Percentiles rank a stretch among this genome's conserved stretches.
Evolutionary conservation across 805 yeast species (phyloP).

Genomic region (Saccharomycopsis sp.): DNA sequence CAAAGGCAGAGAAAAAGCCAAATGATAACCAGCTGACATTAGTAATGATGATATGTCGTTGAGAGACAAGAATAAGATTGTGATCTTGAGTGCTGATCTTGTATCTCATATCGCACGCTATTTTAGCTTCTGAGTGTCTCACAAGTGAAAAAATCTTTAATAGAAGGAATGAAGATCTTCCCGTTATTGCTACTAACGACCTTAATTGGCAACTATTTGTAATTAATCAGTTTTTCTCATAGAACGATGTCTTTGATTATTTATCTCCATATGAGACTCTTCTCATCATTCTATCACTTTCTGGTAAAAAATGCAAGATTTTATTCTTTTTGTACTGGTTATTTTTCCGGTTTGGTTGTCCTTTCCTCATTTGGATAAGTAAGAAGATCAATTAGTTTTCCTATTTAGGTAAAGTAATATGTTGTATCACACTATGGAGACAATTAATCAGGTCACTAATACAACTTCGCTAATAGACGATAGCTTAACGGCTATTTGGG

Average conservation of each 20-base stretch:
- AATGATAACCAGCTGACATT: neutral
- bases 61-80: neutral
- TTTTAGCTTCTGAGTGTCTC: neutral
- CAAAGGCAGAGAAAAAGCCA: neutral
- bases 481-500: no score
- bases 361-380: neutral
- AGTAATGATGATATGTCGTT: neutral
- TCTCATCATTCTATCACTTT: neutral
- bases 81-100: neutral
- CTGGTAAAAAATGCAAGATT: neutral
- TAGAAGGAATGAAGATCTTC: neutral
- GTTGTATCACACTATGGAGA: neutral
- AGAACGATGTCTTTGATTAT: no score
- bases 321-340: neutral
- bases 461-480: no score
- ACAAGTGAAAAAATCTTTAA: neutral
- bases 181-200: neutral
- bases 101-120: neutral
- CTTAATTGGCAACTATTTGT: no score
- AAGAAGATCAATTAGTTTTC: neutral
- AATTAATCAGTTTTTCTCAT: no score
- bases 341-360: neutral
- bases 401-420: neutral
- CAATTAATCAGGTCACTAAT: no score
- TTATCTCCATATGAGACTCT: neutral